phyloP scores from a whole-genome alignment of 1,139 yeast genomes.

The Pichia sorboxylosa region DNA sequence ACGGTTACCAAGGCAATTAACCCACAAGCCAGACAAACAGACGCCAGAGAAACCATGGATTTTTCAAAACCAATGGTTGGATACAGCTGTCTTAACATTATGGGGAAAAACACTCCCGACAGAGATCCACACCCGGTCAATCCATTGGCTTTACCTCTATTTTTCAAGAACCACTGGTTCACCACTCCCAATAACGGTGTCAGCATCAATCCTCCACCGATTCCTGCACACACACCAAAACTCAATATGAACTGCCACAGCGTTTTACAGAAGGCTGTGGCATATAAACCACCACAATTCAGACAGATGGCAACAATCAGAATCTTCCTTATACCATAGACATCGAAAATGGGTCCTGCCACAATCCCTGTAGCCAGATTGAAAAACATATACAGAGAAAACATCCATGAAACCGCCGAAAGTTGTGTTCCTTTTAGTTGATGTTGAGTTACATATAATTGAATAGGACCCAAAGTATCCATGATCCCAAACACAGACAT shows the following conservation, averaged over 20 bases:
- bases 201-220: constrained; percentile 46
- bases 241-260: constrained; percentile 47
- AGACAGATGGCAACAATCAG: constrained; percentile 35
- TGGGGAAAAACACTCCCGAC: constrained; percentile 53
- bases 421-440: constrained; percentile 37
- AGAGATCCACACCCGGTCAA: constrained; percentile 49
- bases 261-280: constrained; percentile 39
- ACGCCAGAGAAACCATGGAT: constrained; percentile 46
- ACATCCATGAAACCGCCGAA: constrained; percentile 53
- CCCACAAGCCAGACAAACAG: constrained; percentile 36
- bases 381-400: constrained; percentile 45
- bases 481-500: constrained; percentile 53
- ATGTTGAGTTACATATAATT: constrained; percentile 47
- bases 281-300: constrained; percentile 41
- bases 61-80: constrained; percentile 42
- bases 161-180: constrained; percentile 50
- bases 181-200: constrained; percentile 49
- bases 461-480: constrained; percentile 56
- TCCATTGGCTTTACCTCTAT: constrained; percentile 48
- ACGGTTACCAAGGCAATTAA: constrained; percentile 16
- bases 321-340: constrained; percentile 40
- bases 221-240: constrained; percentile 45
- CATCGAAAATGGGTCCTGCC: constrained; percentile 56
- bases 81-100: constrained; percentile 44
- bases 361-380: constrained; percentile 44